These are phyloP conservation scores for Trametes maxima DNA, from an alignment of 768 basidiomycete species.

Conservation along the genomic window DNA sequence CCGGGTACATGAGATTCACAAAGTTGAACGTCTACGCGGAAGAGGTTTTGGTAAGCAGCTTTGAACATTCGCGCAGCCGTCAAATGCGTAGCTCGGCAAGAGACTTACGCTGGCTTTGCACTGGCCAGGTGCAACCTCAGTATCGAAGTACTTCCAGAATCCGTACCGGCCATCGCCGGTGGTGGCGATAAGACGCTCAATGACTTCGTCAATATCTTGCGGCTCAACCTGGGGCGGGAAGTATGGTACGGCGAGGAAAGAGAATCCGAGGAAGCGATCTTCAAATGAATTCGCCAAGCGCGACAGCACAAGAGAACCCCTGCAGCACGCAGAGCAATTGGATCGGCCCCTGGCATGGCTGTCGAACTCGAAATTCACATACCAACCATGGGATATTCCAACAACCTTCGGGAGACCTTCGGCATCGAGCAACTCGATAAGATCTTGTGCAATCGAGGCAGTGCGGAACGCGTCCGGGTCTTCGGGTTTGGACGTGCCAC, in stretches of 20 bases:
- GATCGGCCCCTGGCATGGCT: neutral
- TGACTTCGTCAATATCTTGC: conserved; percentile 28
- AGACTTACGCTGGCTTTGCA: conserved; percentile 9
- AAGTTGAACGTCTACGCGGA: conserved; percentile 42
- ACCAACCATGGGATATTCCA: conserved; percentile 41
- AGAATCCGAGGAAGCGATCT: conserved; percentile 44
- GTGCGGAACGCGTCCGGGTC: conserved; percentile 32
- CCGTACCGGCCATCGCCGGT: conserved; percentile 29
- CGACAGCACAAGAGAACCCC: neutral
- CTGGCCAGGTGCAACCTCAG: neutral
- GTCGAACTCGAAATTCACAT: neutral
- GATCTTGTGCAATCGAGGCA: conserved; percentile 32
- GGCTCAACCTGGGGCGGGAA: conserved; percentile 30
- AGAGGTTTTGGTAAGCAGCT: neutral
- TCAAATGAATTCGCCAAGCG: conserved; percentile 28
- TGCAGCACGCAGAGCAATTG: neutral
- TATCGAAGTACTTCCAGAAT: conserved; percentile 39
- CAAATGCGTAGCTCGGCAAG: neutral
- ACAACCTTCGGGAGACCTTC: conserved; percentile 35
- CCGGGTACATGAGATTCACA: conserved; percentile 36
- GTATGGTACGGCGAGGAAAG: conserved; percentile 40
- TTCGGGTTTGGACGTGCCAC: conserved; percentile 46
- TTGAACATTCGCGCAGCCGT: too few relatives aligned
- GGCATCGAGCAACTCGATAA: conserved; percentile 39
- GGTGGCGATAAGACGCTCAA: conserved; percentile 26